Percentiles rank a stretch among this genome's conserved stretches.
phyloP scores from a whole-genome alignment of 2,329 filamentous ascomycete species.

The Penicillium palitans region DNA sequence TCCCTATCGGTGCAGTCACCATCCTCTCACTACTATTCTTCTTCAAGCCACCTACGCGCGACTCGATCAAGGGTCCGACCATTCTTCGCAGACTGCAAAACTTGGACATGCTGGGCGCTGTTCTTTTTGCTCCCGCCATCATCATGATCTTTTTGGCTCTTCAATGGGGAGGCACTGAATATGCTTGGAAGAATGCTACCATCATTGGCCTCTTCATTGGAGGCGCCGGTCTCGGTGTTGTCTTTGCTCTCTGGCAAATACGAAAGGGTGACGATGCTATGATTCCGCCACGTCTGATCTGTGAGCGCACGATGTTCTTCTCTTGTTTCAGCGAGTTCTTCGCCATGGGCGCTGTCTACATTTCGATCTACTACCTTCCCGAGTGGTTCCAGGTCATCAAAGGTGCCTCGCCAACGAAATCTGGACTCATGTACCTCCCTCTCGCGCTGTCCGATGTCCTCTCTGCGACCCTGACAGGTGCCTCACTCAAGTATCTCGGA shows the following conservation, averaged over 20 bases:
- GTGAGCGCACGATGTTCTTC: conserved; percentile 5
- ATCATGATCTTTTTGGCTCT: conserved; percentile 1
- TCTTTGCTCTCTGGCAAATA: background rate
- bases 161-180: conserved; percentile 1
- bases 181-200: conserved; percentile 2
- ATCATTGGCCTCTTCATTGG: conserved; percentile 1
- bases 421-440: background rate
- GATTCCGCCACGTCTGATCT: background rate
- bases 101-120: background rate
- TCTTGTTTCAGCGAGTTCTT: conserved; percentile 6
- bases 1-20: background rate
- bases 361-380: conserved; percentile 12
- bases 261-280: background rate
- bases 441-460: background rate
- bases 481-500: background rate
- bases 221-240: background rate
- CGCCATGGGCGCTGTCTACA: conserved; percentile 5
- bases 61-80: background rate
- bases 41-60: background rate
- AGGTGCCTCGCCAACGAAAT: conserved; percentile 1
- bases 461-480: background rate
- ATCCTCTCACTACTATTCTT: background rate
- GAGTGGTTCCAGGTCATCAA: conserved; percentile 15
- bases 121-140: background rate
- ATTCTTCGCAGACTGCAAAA: background rate